Percentiles rank a stretch among this genome's conserved stretches.
These are phyloP conservation scores for Rhodomyrtus tomentosa DNA, from an alignment of 345 rosid genomes.

Conservation along the genomic window DNA sequence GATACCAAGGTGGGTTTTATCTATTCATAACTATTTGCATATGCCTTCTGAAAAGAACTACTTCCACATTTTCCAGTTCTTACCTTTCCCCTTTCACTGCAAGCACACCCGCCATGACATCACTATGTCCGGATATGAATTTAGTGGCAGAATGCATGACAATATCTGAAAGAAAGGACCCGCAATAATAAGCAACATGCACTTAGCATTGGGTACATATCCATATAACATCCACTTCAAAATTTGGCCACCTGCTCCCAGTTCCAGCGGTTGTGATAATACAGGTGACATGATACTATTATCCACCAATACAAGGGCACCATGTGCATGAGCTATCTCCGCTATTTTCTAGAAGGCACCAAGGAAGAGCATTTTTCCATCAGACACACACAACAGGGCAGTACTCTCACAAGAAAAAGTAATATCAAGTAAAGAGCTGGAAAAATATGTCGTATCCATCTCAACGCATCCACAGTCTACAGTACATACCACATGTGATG, in stretches of 20 bases:
- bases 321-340: conserved; percentile 69
- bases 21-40: background rate
- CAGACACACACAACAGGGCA: background rate
- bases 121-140: conserved; percentile 90
- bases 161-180: conserved; percentile 41
- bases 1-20: background rate
- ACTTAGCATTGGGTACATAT: background rate
- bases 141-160: conserved; percentile 98
- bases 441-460: background rate
- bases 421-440: background rate
- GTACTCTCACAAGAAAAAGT: background rate
- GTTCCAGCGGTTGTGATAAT: conserved; percentile 72
- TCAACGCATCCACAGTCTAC: background rate
- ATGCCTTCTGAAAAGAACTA: background rate
- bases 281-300: conserved; percentile 96
- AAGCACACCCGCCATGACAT: conserved; percentile 94
- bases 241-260: conserved; percentile 71
- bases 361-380: background rate
- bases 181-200: background rate
- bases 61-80: background rate
- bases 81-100: conserved; percentile 94
- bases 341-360: conserved; percentile 50
- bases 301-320: conserved; percentile 82
- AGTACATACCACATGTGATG: background rate
- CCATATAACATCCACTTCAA: background rate